Conservation (phyloP, 441 rosid genomes). For the Corymbia calophylla region DNA sequence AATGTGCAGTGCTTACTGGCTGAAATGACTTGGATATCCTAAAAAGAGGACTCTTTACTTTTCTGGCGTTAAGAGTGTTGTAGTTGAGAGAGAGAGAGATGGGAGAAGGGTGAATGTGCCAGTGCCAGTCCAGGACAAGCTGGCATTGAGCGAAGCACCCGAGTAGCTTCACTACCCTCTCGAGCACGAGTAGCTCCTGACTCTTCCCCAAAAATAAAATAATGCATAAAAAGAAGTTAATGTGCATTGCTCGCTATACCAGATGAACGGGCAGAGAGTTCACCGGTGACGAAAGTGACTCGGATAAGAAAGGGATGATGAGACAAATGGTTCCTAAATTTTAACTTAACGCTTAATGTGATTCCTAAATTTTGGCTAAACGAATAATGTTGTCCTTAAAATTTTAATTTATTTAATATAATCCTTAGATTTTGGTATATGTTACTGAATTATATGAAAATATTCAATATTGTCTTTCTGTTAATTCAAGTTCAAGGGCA, state of each 20-base stretch:
- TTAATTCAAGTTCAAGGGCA: too few relatives aligned
- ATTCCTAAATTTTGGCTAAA: too few relatives aligned
- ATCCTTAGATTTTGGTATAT: too few relatives aligned
- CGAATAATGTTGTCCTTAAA: fast-evolving
- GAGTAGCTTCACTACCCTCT: constrained; percentile 6
- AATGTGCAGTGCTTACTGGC: neutral
- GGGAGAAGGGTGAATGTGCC: neutral
- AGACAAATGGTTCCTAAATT: neutral
- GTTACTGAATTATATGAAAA: too few relatives aligned
- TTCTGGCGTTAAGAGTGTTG: neutral
- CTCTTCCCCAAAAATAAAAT: neutral
- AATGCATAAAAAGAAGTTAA: neutral
- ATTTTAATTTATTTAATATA: too few relatives aligned
- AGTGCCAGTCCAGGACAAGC: constrained; percentile 36
- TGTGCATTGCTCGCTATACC: neutral
- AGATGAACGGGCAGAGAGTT: neutral
- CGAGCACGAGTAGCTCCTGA: neutral
- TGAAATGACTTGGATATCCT: neutral
- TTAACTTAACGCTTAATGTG: too few relatives aligned
- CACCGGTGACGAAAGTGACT: neutral
- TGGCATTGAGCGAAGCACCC: constrained; percentile 25
- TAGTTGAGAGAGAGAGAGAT: neutral
- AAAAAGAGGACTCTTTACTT: neutral
- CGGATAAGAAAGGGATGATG: neutral
- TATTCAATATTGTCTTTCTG: too few relatives aligned